phyloP scores from a whole-genome alignment of 768 basidiomycete species.

The Mycena epipterygia region DNA sequence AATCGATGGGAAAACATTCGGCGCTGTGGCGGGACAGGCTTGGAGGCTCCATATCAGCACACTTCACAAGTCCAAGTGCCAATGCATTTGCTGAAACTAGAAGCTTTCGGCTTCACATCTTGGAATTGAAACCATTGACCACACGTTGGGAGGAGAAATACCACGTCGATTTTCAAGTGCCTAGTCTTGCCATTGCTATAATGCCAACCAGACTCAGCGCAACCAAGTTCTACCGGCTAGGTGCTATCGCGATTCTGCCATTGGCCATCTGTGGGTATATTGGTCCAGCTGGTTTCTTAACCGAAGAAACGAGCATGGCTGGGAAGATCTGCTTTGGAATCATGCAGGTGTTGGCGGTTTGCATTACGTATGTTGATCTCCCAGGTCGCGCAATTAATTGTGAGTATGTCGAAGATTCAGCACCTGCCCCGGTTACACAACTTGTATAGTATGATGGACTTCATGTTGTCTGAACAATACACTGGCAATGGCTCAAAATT shows the following conservation, averaged over 20 bases:
- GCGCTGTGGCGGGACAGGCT: not conserved
- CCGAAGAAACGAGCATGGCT: not conserved
- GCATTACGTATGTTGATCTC: conserved; percentile 7
- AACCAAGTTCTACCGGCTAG: not conserved
- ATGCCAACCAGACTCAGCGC: not conserved
- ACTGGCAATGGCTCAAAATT: not conserved
- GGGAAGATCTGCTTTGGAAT: conserved; percentile 2
- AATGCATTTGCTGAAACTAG: not conserved
- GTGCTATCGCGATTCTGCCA: not conserved
- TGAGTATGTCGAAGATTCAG: conserved; percentile 5
- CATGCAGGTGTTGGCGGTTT: not conserved
- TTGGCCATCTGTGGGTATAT: conserved; percentile 11
- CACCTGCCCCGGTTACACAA: not conserved
- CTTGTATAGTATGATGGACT: not conserved
- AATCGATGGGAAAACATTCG: conserved; percentile 6
- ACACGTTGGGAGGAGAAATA: conserved; percentile 6
- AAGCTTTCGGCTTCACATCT: conserved; percentile 12
- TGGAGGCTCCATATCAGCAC: conserved; percentile 16
- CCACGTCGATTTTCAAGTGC: conserved; percentile 13
- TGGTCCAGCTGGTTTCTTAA: conserved; percentile 16
- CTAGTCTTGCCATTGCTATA: not conserved
- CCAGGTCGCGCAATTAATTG: conserved; percentile 6
- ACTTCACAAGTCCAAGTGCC: conserved; percentile 13
- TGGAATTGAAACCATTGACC: not conserved
- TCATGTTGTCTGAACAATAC: not conserved